phyloP scores from a whole-genome alignment of 2,329 filamentous ascomycete genomes.

The Cadophora malorum region DNA sequence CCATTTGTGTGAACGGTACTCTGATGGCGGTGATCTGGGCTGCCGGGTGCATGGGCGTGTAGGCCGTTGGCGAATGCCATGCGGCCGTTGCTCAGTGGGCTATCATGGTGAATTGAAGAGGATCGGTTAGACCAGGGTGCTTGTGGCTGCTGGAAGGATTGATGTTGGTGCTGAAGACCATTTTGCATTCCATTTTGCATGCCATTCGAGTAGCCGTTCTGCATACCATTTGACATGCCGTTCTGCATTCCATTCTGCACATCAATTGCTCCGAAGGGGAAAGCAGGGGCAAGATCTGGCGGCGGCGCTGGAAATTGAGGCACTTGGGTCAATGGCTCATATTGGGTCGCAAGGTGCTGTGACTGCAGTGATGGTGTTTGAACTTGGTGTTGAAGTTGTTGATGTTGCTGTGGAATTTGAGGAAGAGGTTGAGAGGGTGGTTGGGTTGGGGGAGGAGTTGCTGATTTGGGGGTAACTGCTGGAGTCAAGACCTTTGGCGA shows the following conservation, averaged over 20 bases:
- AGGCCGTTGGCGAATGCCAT: neutral
- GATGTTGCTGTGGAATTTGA: conserved; percentile 1
- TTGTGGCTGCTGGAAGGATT: conserved; percentile 6
- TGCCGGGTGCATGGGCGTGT: conserved; percentile 16
- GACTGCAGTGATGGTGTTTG: neutral
- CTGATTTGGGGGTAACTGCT: neutral
- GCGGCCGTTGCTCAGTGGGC: neutral
- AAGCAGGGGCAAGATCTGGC: conserved; percentile 17
- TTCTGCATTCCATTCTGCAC: neutral
- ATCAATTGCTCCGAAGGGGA: conserved; percentile 13
- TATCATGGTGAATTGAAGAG: conserved; percentile 31
- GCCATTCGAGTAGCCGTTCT: neutral
- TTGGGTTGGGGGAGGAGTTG: neutral
- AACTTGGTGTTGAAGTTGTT: conserved; percentile 17
- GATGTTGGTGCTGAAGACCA: conserved; percentile 1
- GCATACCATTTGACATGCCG: neutral
- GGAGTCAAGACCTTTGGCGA: conserved; percentile 1
- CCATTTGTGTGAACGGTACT: neutral
- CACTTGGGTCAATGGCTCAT: neutral
- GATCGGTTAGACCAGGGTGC: conserved; percentile 14
- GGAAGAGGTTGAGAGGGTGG: conserved; percentile 5
- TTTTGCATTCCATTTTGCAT: neutral
- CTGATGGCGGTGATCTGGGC: conserved; percentile 22
- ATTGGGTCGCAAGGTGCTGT: neutral
- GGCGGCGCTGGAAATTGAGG: conserved; percentile 22